phyloP scores from a whole-genome alignment of 129 eudicot species.

The Mikania micrantha region DNA sequence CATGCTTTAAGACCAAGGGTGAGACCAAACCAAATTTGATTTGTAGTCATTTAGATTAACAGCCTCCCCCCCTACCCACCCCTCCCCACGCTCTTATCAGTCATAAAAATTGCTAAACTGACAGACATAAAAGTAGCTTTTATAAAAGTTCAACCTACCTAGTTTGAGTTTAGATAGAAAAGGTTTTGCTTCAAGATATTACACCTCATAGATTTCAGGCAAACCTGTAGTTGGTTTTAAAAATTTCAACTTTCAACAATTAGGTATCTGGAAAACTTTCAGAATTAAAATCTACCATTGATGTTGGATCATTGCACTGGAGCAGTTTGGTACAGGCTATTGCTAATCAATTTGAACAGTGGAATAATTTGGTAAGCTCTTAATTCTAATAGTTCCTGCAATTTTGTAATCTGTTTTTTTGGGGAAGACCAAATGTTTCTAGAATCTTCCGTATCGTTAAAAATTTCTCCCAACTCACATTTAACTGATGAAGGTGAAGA shows the following conservation, averaged over 20 bases:
- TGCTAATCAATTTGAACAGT: conserved; percentile 65
- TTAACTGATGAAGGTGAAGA: conserved; percentile 56
- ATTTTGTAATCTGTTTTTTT: neutral
- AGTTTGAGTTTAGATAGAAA: neutral
- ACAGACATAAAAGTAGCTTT: neutral
- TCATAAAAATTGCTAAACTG: neutral
- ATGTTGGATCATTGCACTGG: conserved; percentile 66
- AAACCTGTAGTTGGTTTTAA: neutral
- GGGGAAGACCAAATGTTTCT: neutral
- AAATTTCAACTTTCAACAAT: conserved; percentile 5
- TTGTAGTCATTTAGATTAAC: no score
- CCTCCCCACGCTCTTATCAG: neutral
- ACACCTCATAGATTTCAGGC: neutral
- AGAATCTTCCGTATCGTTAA: neutral
- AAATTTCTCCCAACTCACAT: neutral
- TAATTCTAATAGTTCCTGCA: neutral
- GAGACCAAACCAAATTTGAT: neutral
- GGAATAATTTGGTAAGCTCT: conserved; percentile 69
- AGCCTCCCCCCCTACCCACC: neutral
- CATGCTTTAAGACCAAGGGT: neutral
- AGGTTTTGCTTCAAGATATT: neutral
- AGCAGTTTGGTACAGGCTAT: conserved; percentile 62
- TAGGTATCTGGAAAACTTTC: conserved; percentile 73
- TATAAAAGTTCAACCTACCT: neutral
- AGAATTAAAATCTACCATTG: conserved; percentile 80